A percentile compares a stretch with the other conserved stretches of the same genome.
Evolutionary conservation across 345 rosid species (phyloP).

Genomic region (Brassica juncea): DNA sequence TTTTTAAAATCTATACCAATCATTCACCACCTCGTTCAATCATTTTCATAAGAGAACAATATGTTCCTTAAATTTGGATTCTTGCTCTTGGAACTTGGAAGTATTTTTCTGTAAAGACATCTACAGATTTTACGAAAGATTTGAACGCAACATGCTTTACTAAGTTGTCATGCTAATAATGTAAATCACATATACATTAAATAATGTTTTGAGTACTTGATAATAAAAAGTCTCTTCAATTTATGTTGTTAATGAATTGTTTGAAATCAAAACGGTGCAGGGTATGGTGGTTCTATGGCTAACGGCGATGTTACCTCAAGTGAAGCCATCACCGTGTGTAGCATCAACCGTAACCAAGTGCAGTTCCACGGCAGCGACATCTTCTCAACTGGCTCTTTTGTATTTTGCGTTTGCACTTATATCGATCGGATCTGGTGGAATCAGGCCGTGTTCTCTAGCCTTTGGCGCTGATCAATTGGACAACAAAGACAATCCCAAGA

Average conservation of each 20-base stretch:
- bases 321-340: constrained; percentile 57
- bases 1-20: constrained; percentile 24
- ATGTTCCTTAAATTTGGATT: constrained; percentile 15
- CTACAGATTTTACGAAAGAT: constrained; percentile 6
- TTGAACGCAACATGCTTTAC: background rate
- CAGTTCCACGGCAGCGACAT: constrained; percentile 43
- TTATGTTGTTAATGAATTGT: background rate
- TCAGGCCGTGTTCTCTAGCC: constrained; percentile 75
- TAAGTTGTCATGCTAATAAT: background rate
- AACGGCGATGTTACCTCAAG: constrained; percentile 60
- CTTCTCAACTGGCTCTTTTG: constrained; percentile 51
- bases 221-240: background rate
- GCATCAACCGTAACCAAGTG: constrained; percentile 37
- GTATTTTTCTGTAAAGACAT: constrained; percentile 11
- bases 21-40: constrained; percentile 20
- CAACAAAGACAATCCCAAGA: constrained; percentile 52
- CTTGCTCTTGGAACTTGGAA: constrained; percentile 27
- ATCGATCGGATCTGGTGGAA: constrained; percentile 66
- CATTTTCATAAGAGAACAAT: constrained; percentile 15
- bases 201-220: background rate
- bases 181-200: background rate
- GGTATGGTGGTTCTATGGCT: constrained; percentile 72
- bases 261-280: constrained; percentile 37
- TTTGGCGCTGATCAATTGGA: constrained; percentile 72
- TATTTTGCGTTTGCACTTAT: constrained; percentile 50